A percentile compares a stretch with the other conserved stretches of the same genome.
These are phyloP conservation scores for Aschersonia sp. DNA, from an alignment of 2,329 filamentous ascomycete species.

Conservation along the genomic window DNA sequence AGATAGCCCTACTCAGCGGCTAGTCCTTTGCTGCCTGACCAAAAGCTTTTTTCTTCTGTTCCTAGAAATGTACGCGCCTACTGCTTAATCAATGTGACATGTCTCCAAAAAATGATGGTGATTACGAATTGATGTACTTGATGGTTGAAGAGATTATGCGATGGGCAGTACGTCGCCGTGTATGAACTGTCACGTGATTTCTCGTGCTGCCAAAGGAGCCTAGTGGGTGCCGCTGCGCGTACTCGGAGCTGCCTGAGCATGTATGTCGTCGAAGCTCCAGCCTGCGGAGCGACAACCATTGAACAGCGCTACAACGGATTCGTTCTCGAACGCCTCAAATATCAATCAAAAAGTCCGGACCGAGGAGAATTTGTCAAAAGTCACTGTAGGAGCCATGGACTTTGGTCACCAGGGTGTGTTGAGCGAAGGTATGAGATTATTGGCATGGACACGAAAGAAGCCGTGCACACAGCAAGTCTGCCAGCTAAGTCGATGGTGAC, in stretches of 20 bases:
- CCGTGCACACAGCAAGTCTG: not conserved
- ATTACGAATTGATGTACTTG: too few species aligned
- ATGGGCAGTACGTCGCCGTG: conserved; percentile 3
- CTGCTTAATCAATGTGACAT: too few species aligned
- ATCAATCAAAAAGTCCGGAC: not conserved
- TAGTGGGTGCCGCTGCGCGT: conserved; percentile 22
- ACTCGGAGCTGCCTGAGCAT: conserved; percentile 30
- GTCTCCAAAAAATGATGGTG: too few species aligned
- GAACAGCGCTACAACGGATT: conserved; percentile 10
- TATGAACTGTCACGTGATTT: conserved; percentile 8
- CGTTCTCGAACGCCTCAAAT: not conserved
- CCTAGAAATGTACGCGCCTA: too few species aligned
- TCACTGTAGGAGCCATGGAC: conserved; percentile 33
- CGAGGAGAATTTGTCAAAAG: not conserved
- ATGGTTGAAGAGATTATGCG: too few species aligned
- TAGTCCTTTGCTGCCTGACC: too few species aligned
- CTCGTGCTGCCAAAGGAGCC: conserved; percentile 3
- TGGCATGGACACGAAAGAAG: too few species aligned
- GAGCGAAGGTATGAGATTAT: conserved; percentile 39
- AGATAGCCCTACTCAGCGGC: too few species aligned
- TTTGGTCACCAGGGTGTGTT: conserved; percentile 47
- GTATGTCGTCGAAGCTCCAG: conserved; percentile 21
- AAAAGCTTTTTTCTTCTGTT: too few species aligned
- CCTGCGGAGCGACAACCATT: conserved; percentile 12
- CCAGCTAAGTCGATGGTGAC: not conserved